Evolutionary conservation across 768 basidiomycete genomes (phyloP).

Genomic region (Lactarius indigo): DNA sequence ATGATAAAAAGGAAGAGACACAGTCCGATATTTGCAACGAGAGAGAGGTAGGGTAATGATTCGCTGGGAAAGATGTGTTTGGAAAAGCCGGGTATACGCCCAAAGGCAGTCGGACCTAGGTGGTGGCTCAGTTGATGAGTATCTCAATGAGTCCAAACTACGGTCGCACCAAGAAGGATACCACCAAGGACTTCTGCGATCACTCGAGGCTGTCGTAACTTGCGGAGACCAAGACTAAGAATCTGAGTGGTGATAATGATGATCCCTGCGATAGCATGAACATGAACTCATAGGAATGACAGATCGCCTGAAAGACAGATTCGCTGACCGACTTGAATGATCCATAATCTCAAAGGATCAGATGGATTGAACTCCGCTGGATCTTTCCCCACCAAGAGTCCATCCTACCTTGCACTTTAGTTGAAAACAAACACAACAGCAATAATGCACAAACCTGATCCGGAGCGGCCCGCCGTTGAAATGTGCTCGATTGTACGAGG

Average conservation of each 20-base stretch:
- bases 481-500: background rate
- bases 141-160: background rate
- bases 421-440: background rate
- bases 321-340: conserved; percentile 68
- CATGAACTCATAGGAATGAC: background rate
- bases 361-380: conserved; percentile 58
- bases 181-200: conserved; percentile 86
- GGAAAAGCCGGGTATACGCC: conserved; percentile 87
- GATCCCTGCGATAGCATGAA: conserved; percentile 51
- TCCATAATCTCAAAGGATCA: conserved; percentile 77
- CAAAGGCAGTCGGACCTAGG: conserved; percentile 52
- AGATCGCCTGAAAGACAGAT: background rate
- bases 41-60: conserved; percentile 73
- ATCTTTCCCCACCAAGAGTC: conserved; percentile 70
- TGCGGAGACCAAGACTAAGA: conserved; percentile 67
- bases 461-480: conserved; percentile 16
- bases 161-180: conserved; percentile 66
- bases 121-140: background rate
- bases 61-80: conserved; percentile 73
- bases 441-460: conserved; percentile 21
- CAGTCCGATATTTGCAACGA: conserved; percentile 86
- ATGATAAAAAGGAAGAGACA: conserved; percentile 90
- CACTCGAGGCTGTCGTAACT: conserved; percentile 79
- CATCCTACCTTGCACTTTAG: conserved; percentile 48
- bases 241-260: conserved; percentile 79